phyloP scores from a whole-genome alignment of 225 moss, liverwort and hornwort genomes.

The Bryum argenteum region DNA sequence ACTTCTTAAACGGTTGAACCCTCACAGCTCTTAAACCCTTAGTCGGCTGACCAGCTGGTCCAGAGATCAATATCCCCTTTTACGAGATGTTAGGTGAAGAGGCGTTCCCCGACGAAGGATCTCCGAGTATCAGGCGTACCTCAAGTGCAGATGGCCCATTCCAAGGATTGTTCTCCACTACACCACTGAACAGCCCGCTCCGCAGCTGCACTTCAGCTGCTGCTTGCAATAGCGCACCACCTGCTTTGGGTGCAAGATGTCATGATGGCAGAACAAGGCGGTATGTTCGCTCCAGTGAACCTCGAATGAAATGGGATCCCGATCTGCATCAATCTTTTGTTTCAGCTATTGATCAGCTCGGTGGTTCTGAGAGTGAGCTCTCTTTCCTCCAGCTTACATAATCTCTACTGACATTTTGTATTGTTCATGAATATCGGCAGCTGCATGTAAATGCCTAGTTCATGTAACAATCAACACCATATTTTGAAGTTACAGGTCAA shows the following conservation, averaged over 20 bases:
- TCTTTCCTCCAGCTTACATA: background rate
- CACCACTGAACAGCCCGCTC: conserved; percentile 24
- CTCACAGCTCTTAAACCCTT: conserved; percentile 21
- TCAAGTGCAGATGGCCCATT: conserved; percentile 38
- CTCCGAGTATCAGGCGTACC: conserved; percentile 24
- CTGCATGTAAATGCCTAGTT: background rate
- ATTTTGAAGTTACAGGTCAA: background rate
- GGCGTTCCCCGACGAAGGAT: conserved; percentile 16
- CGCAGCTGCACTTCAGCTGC: conserved; percentile 24
- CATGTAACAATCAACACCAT: background rate
- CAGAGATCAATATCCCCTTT: background rate
- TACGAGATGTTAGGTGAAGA: conserved; percentile 34
- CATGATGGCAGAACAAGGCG: conserved; percentile 55
- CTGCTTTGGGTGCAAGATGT: conserved; percentile 35
- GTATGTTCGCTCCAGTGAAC: conserved; percentile 59
- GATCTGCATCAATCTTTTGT: conserved; percentile 57
- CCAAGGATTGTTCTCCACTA: conserved; percentile 23
- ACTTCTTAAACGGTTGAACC: conserved; percentile 34
- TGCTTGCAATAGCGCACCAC: conserved; percentile 38
- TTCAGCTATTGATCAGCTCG: conserved; percentile 59
- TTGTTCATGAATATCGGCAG: background rate
- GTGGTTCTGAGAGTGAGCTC: conserved; percentile 63
- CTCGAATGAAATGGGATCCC: conserved; percentile 61
- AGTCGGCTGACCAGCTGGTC: background rate
- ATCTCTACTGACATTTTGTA: background rate